Conservation (phyloP, 2,329 filamentous ascomycete species). For the Purpureocillium takamizusanense region DNA sequence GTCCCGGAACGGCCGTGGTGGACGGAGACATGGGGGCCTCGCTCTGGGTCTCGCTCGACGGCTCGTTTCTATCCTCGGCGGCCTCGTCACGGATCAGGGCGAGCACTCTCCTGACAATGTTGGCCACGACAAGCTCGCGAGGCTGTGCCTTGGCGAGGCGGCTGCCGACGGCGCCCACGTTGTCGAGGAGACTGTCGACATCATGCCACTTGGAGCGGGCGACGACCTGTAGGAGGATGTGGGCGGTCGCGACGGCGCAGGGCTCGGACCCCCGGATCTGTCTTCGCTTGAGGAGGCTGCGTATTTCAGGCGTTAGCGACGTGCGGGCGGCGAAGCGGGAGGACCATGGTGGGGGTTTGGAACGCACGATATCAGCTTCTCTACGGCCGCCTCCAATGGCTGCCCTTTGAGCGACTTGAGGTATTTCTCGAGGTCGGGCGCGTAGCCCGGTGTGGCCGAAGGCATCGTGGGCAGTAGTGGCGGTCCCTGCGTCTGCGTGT, state of each 20-base stretch:
- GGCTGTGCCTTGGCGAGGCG: constrained; percentile 77
- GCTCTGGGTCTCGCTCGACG: constrained; percentile 48
- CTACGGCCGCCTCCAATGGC: constrained; percentile 71
- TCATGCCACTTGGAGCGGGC: constrained; percentile 71
- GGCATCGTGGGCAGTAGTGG: constrained; percentile 19
- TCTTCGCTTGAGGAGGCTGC: constrained; percentile 76
- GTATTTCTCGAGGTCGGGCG: constrained; percentile 70
- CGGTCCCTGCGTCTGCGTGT: background rate
- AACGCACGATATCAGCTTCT: constrained; percentile 71
- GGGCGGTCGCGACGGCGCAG: constrained; percentile 85
- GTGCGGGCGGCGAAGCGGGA: background rate
- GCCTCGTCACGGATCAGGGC: constrained; percentile 88
- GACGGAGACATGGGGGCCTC: constrained; percentile 30
- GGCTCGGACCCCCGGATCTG: constrained; percentile 83
- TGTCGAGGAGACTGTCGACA: constrained; percentile 68
- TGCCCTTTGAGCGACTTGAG: constrained; percentile 70
- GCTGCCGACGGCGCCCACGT: constrained; percentile 70
- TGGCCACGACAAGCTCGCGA: constrained; percentile 84
- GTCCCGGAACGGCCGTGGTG: constrained; percentile 28
- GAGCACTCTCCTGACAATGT: constrained; percentile 84
- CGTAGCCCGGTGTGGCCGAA: constrained; percentile 28
- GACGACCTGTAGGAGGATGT: constrained; percentile 80
- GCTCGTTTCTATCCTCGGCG: constrained; percentile 66
- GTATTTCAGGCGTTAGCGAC: background rate
- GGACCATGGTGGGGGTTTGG: constrained; percentile 3